Evolutionary conservation across 2,329 filamentous ascomycete genomes (phyloP).

Genomic region (Apiospora kogelbergensis): DNA sequence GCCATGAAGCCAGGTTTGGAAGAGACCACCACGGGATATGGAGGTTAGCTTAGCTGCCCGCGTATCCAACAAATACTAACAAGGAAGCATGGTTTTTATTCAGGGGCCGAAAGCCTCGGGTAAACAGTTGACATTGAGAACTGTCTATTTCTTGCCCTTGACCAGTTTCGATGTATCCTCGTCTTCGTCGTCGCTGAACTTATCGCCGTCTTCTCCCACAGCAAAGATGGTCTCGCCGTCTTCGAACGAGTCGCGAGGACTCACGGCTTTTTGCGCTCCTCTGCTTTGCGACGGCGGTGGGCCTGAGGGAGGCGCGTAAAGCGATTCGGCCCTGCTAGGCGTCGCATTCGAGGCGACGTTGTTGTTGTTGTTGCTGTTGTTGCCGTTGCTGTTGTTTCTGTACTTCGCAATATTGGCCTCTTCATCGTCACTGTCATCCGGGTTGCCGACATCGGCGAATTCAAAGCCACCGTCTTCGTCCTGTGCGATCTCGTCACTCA

Average conservation of each 20-base stretch:
- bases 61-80: too few relatives aligned
- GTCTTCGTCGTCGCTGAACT: constrained; percentile 74
- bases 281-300: constrained; percentile 24
- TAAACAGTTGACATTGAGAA: background rate
- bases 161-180: constrained; percentile 29
- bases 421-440: constrained; percentile 63
- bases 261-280: constrained; percentile 44
- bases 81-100: background rate
- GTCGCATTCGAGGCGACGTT: background rate
- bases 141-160: background rate
- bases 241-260: constrained; percentile 56
- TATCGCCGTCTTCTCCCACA: constrained; percentile 81
- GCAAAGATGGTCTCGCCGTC: constrained; percentile 97
- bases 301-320: constrained; percentile 17
- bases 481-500: constrained; percentile 98
- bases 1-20: background rate
- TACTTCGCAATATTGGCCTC: constrained; percentile 49
- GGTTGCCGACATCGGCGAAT: constrained; percentile 85
- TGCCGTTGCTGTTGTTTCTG: constrained; percentile 23
- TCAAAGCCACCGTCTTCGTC: constrained; percentile 96
- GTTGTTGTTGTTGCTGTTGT: constrained; percentile 23
- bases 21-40: background rate
- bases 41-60: background rate
- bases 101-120: background rate
- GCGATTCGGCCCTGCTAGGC: constrained; percentile 1